Percentiles rank a stretch among this genome's conserved stretches.
Conservation (phyloP, 2,329 filamentous ascomycete genomes). For the Fusarium verticillioides region DNA sequence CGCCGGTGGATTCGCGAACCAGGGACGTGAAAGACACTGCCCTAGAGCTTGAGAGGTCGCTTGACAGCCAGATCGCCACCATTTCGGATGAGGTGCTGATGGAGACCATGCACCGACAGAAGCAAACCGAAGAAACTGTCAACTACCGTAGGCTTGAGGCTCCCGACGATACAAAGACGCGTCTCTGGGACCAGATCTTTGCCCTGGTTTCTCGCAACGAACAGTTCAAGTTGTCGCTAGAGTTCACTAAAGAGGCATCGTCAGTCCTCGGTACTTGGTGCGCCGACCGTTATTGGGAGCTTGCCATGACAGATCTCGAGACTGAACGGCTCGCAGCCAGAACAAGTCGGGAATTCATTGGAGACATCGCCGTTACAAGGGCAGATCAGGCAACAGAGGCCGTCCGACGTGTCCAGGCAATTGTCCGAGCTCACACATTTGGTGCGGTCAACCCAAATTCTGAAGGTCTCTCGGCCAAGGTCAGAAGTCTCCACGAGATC, state of each 20-base stretch:
- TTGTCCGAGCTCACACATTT: constrained; percentile 66
- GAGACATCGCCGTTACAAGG: constrained; percentile 23
- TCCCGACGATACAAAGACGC: constrained; percentile 66
- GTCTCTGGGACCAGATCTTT: constrained; percentile 69
- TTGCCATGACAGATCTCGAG: constrained; percentile 73
- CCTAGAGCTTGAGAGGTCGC: constrained; percentile 76
- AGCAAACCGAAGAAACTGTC: constrained; percentile 62
- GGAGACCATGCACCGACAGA: constrained; percentile 35
- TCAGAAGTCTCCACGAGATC: constrained; percentile 69
- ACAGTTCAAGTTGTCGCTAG: constrained; percentile 67
- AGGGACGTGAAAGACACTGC: constrained; percentile 76
- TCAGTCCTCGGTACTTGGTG: constrained; percentile 84
- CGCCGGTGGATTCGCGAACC: constrained; percentile 85
- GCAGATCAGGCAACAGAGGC: constrained; percentile 63
- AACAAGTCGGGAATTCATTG: constrained; percentile 54
- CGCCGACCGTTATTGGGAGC: constrained; percentile 82
- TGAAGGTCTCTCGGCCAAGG: constrained; percentile 75
- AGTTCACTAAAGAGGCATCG: constrained; percentile 68
- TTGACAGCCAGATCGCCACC: constrained; percentile 88
- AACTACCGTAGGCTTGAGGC: constrained; percentile 57
- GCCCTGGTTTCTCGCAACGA: constrained; percentile 53
- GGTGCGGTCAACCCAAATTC: constrained; percentile 44
- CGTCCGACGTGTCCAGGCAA: constrained; percentile 67
- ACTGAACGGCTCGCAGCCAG: constrained; percentile 69
- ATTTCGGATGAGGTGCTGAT: constrained; percentile 56